Conservation (phyloP, 2,329 filamentous ascomycete genomes). For the Fusarium sp. region DNA sequence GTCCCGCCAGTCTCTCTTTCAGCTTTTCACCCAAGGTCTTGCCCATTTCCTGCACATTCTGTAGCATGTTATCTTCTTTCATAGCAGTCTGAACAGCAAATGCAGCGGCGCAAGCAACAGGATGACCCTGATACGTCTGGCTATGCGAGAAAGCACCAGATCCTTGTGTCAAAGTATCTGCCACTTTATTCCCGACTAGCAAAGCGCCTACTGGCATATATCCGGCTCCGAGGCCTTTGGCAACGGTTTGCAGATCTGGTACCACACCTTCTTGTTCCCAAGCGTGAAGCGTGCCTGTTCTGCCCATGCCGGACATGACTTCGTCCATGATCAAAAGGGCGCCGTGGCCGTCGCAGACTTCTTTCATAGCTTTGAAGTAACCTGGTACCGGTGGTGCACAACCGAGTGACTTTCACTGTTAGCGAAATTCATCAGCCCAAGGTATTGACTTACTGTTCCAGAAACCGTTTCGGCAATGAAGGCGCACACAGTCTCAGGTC, state of each 20-base stretch:
- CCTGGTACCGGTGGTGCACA: constrained; percentile 49
- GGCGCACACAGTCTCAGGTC: constrained; percentile 33
- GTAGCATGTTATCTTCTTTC: constrained; percentile 29
- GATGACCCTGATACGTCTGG: constrained; percentile 64
- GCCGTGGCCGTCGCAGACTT: constrained; percentile 66
- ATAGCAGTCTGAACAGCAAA: constrained; percentile 51
- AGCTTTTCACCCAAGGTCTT: neutral
- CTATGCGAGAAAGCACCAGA: constrained; percentile 63
- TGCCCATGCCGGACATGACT: constrained; percentile 77
- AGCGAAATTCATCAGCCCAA: rapidly evolving
- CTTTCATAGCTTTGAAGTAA: constrained; percentile 65
- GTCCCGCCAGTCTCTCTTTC: constrained; percentile 5
- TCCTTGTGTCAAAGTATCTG: constrained; percentile 19
- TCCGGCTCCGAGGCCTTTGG: constrained; percentile 68
- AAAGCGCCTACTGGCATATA: constrained; percentile 36
- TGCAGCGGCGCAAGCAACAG: constrained; percentile 55
- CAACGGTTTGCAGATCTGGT: constrained; percentile 75
- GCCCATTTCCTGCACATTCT: constrained; percentile 21
- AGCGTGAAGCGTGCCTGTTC: constrained; percentile 70
- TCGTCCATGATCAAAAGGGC: constrained; percentile 68
- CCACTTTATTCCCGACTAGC: constrained; percentile 17
- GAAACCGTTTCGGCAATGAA: constrained; percentile 41
- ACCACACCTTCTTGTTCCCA: constrained; percentile 68
- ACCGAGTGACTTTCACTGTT: constrained; percentile 19
- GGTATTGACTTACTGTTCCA: constrained; percentile 23